Conservation (phyloP, 129 eudicot genomes). For the Daucus carota region DH1_v3.0 NC_030389.2:7178501-7179000, state of each 20-base stretch:
- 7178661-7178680: too few species aligned
- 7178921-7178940: conserved; percentile 51
- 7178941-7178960: conserved; percentile 56
- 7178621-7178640: background rate
- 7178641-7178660: background rate
- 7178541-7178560: background rate
- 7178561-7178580: background rate
- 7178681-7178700: too few species aligned
- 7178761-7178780: background rate
- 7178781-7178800: background rate
- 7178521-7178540: background rate
- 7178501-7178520: background rate
- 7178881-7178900: background rate
- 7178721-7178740: too few species aligned
- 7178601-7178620: background rate
- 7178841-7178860: conserved; percentile 44
- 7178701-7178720: too few species aligned
- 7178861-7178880: conserved; percentile 13
- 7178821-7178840: conserved; percentile 45
- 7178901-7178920: conserved; percentile 26
- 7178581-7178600: too few species aligned
- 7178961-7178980: conserved; percentile 65
- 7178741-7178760: too few species aligned
- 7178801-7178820: conserved; percentile 7
- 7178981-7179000: too few species aligned